Evolutionary conservation across 129 eudicot genomes (phyloP).

Genomic region (Escallonia rubra): DNA sequence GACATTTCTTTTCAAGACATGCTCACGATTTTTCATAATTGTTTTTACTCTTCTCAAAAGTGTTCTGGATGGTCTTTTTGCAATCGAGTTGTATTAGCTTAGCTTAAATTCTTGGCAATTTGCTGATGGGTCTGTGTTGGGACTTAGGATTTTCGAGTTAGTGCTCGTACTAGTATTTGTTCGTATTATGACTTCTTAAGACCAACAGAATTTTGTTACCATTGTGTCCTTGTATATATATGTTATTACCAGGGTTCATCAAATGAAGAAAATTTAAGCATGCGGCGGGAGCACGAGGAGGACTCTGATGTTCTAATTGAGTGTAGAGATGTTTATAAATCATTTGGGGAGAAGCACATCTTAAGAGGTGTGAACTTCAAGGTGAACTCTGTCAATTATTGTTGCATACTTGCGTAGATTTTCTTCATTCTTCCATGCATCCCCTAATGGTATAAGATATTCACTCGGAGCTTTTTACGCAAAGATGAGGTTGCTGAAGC

Average conservation of each 20-base stretch:
- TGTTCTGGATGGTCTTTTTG: background rate
- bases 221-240: background rate
- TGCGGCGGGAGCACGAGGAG: conserved; percentile 31
- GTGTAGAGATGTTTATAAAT: conserved; percentile 76
- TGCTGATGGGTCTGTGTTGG: background rate
- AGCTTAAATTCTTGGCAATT: background rate
- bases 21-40: background rate
- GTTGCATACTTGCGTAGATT: background rate
- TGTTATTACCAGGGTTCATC: conserved; percentile 39
- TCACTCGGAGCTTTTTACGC: too few species aligned
- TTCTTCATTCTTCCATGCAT: background rate
- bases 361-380: conserved; percentile 72
- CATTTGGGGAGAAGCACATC: conserved; percentile 79
- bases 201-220: background rate
- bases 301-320: conserved; percentile 70
- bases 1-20: background rate
- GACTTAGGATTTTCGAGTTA: background rate
- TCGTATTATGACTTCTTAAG: background rate
- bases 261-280: conserved; percentile 18
- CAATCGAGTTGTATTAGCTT: background rate
- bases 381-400: conserved; percentile 25
- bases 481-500: too few species aligned
- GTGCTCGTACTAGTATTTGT: background rate
- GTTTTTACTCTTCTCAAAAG: background rate
- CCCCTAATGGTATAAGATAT: too few species aligned